These are phyloP conservation scores for Mentha longifolia DNA, from an alignment of 257 asterid genomes.

Conservation along the genomic window DNA sequence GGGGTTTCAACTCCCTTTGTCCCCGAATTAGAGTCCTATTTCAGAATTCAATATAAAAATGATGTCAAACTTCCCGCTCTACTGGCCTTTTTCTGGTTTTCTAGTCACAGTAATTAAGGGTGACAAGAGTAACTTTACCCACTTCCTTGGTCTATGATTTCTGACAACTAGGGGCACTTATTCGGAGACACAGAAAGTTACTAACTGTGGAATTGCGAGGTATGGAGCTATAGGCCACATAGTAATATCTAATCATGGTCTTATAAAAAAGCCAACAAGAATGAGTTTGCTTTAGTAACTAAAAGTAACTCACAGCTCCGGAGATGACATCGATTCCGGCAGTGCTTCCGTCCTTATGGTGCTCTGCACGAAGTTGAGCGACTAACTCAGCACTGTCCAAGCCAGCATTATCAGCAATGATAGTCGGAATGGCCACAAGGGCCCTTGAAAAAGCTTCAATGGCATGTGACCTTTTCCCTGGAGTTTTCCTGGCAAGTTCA, in stretches of 20 bases:
- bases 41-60: too few species aligned
- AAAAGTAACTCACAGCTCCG: slow-evolving; percentile 39
- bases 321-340: slow-evolving; percentile 91
- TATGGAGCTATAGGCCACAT: neutral
- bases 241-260: neutral
- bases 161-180: neutral
- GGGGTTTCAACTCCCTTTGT: neutral
- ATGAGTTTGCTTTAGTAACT: neutral
- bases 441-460: slow-evolving; percentile 94
- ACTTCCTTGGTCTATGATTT: too few species aligned
- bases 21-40: too few species aligned
- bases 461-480: slow-evolving; percentile 87
- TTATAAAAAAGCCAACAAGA: neutral
- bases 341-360: slow-evolving; percentile 71
- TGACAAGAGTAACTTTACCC: too few species aligned
- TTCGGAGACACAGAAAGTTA: too few species aligned
- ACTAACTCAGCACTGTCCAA: slow-evolving; percentile 86
- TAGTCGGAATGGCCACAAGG: slow-evolving; percentile 81
- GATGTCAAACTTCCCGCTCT: too few species aligned
- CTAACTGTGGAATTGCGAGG: too few species aligned
- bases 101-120: too few species aligned
- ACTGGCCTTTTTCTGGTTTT: too few species aligned
- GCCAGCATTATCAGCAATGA: slow-evolving; percentile 92
- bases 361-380: slow-evolving; percentile 94
- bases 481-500: slow-evolving; percentile 87